Percentiles rank a stretch among this genome's conserved stretches.
Conservation (phyloP, 495 filamentous ascomycete species). For the Antarctomyces pellizariae region DNA sequence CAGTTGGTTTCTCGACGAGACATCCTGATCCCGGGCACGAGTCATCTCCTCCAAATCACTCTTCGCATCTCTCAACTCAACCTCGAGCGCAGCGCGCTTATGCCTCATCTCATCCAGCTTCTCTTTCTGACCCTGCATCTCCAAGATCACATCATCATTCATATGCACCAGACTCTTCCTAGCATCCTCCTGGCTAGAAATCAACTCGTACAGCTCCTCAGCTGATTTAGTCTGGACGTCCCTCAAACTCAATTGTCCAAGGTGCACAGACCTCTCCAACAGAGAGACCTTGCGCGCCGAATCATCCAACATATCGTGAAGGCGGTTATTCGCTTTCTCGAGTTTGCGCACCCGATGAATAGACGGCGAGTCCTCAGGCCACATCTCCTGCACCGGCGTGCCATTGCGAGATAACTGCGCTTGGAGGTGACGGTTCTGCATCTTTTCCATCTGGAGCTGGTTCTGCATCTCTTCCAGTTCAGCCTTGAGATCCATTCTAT, state of each 20-base stretch:
- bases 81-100: slow-evolving; percentile 50
- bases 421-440: slow-evolving; percentile 88
- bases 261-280: slow-evolving; percentile 65
- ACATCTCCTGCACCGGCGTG: slow-evolving; percentile 30
- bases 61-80: slow-evolving; percentile 68
- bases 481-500: slow-evolving; percentile 71
- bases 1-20: slow-evolving; percentile 60
- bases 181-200: slow-evolving; percentile 84
- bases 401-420: slow-evolving; percentile 50
- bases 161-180: slow-evolving; percentile 56
- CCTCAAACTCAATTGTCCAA: slow-evolving; percentile 71
- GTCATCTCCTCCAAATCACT: slow-evolving; percentile 68
- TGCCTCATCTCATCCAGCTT: slow-evolving; percentile 73
- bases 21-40: slow-evolving; percentile 58
- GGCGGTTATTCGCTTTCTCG: slow-evolving; percentile 73
- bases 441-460: slow-evolving; percentile 81
- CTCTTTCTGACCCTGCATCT: slow-evolving; percentile 64
- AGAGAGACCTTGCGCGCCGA: slow-evolving; percentile 82
- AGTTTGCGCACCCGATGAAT: slow-evolving; percentile 68
- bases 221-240: slow-evolving; percentile 87
- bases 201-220: slow-evolving; percentile 81
- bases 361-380: slow-evolving; percentile 67
- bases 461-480: slow-evolving; percentile 88
- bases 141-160: slow-evolving; percentile 66
- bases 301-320: slow-evolving; percentile 90